These are phyloP conservation scores for Andrographis paniculata DNA, from an alignment of 305 asterid genomes.

Conservation along the genomic window DNA sequence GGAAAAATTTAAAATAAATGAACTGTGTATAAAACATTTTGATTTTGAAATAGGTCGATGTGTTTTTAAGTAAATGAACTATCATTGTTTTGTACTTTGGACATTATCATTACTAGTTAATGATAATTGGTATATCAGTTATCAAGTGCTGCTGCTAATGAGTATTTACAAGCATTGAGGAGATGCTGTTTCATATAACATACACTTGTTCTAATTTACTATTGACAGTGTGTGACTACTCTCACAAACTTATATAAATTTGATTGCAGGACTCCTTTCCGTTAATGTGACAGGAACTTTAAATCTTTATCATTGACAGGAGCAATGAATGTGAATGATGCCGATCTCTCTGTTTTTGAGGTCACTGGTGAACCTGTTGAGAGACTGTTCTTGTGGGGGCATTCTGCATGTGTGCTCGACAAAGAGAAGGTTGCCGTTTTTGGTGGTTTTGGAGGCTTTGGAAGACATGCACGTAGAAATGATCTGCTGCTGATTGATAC, in stretches of 20 bases:
- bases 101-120: not conserved
- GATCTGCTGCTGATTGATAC: slow-evolving; percentile 55
- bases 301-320: slow-evolving; percentile 94
- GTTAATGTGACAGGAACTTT: slow-evolving; percentile 65
- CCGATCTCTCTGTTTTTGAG: slow-evolving; percentile 36
- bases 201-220: not conserved
- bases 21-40: no score
- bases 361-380: slow-evolving; percentile 71
- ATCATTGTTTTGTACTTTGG: slow-evolving; percentile 1
- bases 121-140: slow-evolving; percentile 2
- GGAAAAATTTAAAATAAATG: not conserved
- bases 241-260: slow-evolving; percentile 36
- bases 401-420: slow-evolving; percentile 59
- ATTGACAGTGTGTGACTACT: slow-evolving; percentile 17
- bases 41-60: not conserved
- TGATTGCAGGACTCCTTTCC: slow-evolving; percentile 68
- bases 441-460: slow-evolving; percentile 98
- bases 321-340: slow-evolving; percentile 25
- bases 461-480: slow-evolving; percentile 85
- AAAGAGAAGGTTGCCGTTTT: slow-evolving; percentile 50
- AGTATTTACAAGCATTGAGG: not conserved
- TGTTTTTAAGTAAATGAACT: not conserved
- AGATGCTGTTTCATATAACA: slow-evolving; percentile 1
- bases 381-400: slow-evolving; percentile 95
- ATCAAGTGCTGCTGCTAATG: not conserved